Evolutionary conservation across 177 flowering plant species (phyloP).

Genomic region (Vitis hybrid): DNA sequence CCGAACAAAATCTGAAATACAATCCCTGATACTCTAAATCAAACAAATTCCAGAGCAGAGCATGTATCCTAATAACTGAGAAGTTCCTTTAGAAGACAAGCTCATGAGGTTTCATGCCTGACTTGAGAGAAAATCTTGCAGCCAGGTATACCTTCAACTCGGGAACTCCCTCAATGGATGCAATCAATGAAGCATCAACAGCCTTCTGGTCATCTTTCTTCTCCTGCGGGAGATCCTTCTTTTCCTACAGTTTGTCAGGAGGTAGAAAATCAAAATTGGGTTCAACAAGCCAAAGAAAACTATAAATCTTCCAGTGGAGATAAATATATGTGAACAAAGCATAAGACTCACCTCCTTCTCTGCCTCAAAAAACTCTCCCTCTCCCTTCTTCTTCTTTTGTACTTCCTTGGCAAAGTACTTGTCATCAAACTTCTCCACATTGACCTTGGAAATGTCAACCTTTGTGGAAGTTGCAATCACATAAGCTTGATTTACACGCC

Average conservation of each 20-base stretch:
- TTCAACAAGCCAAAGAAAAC: background rate
- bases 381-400: constrained; percentile 70
- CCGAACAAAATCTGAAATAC: background rate
- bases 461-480: constrained; percentile 84
- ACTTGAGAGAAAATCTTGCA: constrained; percentile 52
- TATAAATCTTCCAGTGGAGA: background rate
- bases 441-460: constrained; percentile 72
- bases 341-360: constrained; percentile 60
- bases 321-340: background rate
- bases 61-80: background rate
- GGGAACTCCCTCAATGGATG: constrained; percentile 45
- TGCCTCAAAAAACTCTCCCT: constrained; percentile 81
- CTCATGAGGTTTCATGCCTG: constrained; percentile 60
- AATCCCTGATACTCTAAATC: background rate
- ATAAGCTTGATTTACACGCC: constrained; percentile 80
- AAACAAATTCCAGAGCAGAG: background rate
- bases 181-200: constrained; percentile 41
- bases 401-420: constrained; percentile 66
- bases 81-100: constrained; percentile 36
- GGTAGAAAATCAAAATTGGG: background rate
- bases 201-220: constrained; percentile 57
- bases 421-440: constrained; percentile 73
- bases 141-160: constrained; percentile 48
- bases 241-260: constrained; percentile 27
- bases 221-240: constrained; percentile 31